Evolutionary conservation across 1,284 basidiomycete genomes (phyloP), one percentile per base, ranked within the genome.

Genomic region (Cryptococcus maquisensis): DNA sequence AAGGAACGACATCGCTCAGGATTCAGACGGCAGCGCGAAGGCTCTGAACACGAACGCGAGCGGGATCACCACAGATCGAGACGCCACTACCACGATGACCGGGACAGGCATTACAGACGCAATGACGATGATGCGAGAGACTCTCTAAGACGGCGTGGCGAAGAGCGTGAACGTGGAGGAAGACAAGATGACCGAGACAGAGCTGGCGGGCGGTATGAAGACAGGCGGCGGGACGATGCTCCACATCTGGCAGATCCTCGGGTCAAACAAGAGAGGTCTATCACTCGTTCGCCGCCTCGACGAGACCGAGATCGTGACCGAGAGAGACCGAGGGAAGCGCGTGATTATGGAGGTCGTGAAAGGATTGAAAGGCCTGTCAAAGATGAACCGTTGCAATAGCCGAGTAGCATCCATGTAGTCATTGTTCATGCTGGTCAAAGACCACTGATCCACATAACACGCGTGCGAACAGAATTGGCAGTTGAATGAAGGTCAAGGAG

Each of bases 1-100:
- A 72, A 68, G 47, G 69, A 72, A 26, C 35, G 35, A 21, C 45
- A 52, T 40, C 57, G 51, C n/a, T 39, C 40, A 40, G 35, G 45
- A 56, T 23, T 51, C 35, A 18, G 57, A 40, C 47, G 53, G 41
- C 54, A 42, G 49, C 49, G 54, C 46, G 52, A 50, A 24, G 57
- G 56, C 35, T 52, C 50, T 20, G 60, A 55, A 5, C 53, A n/a
- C n/a, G n/a, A n/a, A n/a, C n/a, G 51, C 21, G 59, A 58, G 18
- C 23, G 52, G 24, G 52, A 57, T 28, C 45, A 58, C 24, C 40
- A 60, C 45, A 46, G 54, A 39, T 28, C 47, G 32, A 26, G 26
- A 6, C 47, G 55, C 35, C 46, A 60, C 32, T 38, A 49, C 24
- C 54, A 59, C 6, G 48, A 55, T 41, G 51, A 44, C n/a, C 46